phyloP scores from a whole-genome alignment of 371 early-diverging fungal species.

The Mortierella polycephala region DNA sequence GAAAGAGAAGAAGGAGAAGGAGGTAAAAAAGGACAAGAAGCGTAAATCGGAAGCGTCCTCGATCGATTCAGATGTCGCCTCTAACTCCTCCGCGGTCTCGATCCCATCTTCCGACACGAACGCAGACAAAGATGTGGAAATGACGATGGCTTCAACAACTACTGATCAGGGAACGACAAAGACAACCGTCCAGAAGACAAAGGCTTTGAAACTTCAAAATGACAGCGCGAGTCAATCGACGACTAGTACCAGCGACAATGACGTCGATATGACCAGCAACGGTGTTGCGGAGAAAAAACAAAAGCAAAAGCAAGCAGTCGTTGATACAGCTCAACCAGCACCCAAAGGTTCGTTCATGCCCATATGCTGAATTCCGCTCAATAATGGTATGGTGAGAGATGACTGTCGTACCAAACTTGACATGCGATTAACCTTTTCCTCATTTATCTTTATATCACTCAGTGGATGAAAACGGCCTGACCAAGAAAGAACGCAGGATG shows the following conservation, averaged over 20 bases:
- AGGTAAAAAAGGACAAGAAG: conserved; percentile 9
- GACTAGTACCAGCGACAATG: not conserved
- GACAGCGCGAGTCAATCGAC: not conserved
- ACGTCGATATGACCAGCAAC: not conserved
- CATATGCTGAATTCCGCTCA: not conserved
- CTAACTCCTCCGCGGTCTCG: not conserved
- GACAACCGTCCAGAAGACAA: too few species aligned
- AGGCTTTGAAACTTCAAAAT: too few species aligned
- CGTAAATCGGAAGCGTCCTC: not conserved
- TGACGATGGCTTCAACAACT: too few species aligned
- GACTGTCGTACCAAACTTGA: not conserved
- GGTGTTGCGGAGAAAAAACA: too few species aligned
- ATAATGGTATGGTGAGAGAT: too few species aligned
- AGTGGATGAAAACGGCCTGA: conserved; percentile 33
- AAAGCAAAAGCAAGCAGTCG: not conserved
- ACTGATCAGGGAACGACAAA: too few species aligned
- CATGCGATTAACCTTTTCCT: not conserved
- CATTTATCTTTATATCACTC: not conserved
- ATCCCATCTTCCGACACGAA: too few species aligned
- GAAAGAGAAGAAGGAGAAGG: conserved; percentile 20
- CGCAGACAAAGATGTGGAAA: too few species aligned
- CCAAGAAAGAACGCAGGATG: conserved; percentile 33
- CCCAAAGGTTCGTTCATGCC: conserved; percentile 8
- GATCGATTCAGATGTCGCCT: not conserved
- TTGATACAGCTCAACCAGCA: not conserved